Conservation (phyloP, 1,139 yeast genomes). For the Diutina siamensis region DNA sequence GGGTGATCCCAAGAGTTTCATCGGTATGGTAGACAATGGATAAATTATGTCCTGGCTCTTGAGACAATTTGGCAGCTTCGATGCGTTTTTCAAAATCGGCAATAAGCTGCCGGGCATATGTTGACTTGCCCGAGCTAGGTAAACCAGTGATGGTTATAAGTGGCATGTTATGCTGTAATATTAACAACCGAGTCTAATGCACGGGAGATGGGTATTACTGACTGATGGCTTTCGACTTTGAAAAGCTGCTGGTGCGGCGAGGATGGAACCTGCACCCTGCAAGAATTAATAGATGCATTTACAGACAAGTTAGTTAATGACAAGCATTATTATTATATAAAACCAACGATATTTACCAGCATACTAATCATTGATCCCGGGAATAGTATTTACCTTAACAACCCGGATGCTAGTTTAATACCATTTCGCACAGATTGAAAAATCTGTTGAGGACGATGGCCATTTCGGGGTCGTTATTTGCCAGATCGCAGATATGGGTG, state of each 20-base stretch:
- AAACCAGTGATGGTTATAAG: constrained; percentile 71
- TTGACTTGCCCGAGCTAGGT: constrained; percentile 79
- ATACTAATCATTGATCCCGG: no score
- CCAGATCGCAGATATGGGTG: background rate
- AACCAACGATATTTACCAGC: no score
- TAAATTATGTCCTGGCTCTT: constrained; percentile 40
- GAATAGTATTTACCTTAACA: no score
- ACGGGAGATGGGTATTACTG: no score
- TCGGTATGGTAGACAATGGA: constrained; percentile 66
- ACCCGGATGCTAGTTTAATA: no score
- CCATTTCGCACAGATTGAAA: background rate
- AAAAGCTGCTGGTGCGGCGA: no score
- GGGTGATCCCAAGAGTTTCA: constrained; percentile 62
- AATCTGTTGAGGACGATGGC: background rate
- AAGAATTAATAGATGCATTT: no score
- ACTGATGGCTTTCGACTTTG: no score
- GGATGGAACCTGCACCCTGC: no score
- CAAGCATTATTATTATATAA: no score
- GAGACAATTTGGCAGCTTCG: constrained; percentile 18
- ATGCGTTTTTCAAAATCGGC: constrained; percentile 38
- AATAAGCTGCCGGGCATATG: constrained; percentile 50
- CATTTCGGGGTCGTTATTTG: background rate
- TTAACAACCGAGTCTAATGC: background rate
- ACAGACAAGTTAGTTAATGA: no score
- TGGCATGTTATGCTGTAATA: constrained; percentile 46